A percentile compares a stretch with the other conserved stretches of the same genome.
These are phyloP conservation scores for Malassezia psittaci DNA, from an alignment of 1,284 basidiomycete species.

Conservation along the genomic window DNA sequence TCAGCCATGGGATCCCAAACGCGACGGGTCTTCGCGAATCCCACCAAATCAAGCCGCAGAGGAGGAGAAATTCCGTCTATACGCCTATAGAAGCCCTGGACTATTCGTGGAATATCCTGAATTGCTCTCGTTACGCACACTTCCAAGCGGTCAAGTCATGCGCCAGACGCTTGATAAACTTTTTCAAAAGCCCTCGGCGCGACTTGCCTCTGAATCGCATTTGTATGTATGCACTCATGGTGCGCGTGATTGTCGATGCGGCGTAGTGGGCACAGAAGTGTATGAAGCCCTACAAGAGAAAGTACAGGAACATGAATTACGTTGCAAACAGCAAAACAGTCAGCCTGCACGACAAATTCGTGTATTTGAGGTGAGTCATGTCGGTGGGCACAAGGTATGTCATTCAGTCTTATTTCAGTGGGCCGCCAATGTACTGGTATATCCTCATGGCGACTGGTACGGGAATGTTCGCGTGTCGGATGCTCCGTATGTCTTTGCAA, in stretches of 20 bases:
- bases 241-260: slow-evolving; percentile 47
- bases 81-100: slow-evolving; percentile 27
- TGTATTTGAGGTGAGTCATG: slow-evolving; percentile 31
- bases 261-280: slow-evolving; percentile 43
- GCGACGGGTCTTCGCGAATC: slow-evolving; percentile 25
- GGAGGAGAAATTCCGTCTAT: slow-evolving; percentile 28
- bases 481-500: slow-evolving; percentile 12
- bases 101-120: slow-evolving; percentile 24
- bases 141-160: slow-evolving; percentile 24
- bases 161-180: background rate
- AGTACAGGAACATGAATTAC: slow-evolving; percentile 26
- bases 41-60: slow-evolving; percentile 27
- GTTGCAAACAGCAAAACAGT: slow-evolving; percentile 17
- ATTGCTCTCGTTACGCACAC: slow-evolving; percentile 29
- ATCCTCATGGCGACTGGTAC: slow-evolving; percentile 42
- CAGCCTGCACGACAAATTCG: slow-evolving; percentile 22
- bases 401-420: slow-evolving; percentile 15
- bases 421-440: slow-evolving; percentile 47
- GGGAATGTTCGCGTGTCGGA: slow-evolving; percentile 32
- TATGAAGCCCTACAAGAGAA: slow-evolving; percentile 29
- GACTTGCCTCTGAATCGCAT: slow-evolving; percentile 26
- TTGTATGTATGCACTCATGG: slow-evolving; percentile 48
- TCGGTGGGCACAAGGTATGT: slow-evolving; percentile 37
- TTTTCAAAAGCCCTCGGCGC: background rate
- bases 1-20: slow-evolving; percentile 27